Evolutionary conservation across 805 yeast species (phyloP), one percentile per base, ranked within the genome.

Genomic region (Vanderwaltozyma yarrowii): DNA sequence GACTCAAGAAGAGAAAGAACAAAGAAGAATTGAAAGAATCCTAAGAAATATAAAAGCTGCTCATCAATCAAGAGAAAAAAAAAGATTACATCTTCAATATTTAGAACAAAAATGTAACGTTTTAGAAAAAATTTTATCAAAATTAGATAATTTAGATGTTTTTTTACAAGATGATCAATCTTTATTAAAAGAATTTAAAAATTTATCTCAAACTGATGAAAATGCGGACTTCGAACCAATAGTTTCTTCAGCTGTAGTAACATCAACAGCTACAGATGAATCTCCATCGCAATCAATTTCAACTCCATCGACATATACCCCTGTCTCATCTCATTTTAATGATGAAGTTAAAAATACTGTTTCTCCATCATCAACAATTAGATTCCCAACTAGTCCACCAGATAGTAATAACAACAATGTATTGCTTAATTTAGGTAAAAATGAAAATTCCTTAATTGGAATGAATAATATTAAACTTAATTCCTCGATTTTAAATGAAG

Each of bases 1-100:
- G 70, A 92, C 98, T 30, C 75, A 83, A 49, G 96, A 88, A 64
- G 97, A 89, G 65, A 92, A 89, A 66, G 97, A 92, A 62, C 97
- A 89, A 65, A 79, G 97, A 47, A 74, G 96, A 33, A 77, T 88
- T 38, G 97, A 92, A 64, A 71, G 98, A 36, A 88, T 92, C 36
- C 69, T 89, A 51, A 74, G 98, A 58, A 89, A 89, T 63, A 76
- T 97, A 55, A 81, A 89, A 58, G 97, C 97, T 13, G 98, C 98
- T 34, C 97, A 89, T 60, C 95, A 95, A 37, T 84, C 95, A 21
- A 75, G 98, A 48, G 98, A 92, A 58, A 88, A 89, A 74, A 89
- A 89, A 73, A 75, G 97, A 58, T 76, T 78, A 56, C 95, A 89
- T 57, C 80, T 92, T 40, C 95, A 87, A 61, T 77, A 74, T 45